Evolutionary conservation across 345 rosid species (phyloP).

Genomic region (Triadica sebifera): DNA sequence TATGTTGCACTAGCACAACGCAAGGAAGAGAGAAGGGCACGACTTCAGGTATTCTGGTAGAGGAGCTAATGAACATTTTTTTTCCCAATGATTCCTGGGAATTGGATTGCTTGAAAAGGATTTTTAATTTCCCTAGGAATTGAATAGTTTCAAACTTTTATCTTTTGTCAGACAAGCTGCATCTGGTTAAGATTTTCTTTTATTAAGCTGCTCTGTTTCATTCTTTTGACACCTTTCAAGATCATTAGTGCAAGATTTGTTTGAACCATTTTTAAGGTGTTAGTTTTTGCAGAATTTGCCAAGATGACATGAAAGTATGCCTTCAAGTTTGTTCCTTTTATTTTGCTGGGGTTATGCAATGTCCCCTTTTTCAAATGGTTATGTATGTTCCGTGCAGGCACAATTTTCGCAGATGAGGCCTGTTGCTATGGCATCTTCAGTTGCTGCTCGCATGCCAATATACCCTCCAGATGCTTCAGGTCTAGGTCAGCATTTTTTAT

Average conservation of each 20-base stretch:
- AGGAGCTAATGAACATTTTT: neutral
- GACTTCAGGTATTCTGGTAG: constrained; percentile 6
- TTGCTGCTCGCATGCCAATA: constrained; percentile 25
- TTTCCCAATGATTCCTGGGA: neutral
- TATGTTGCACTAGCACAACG: constrained; percentile 33
- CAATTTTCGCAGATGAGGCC: constrained; percentile 32
- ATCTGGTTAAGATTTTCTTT: neutral
- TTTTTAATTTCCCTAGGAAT: neutral
- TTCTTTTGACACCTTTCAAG: neutral
- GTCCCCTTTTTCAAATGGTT: neutral
- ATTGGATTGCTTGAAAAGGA: neutral
- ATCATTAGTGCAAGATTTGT: too few relatives aligned
- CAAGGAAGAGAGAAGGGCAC: constrained; percentile 28
- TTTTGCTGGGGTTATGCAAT: neutral
- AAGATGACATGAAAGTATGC: neutral
- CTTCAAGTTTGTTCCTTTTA: neutral
- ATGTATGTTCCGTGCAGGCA: constrained; percentile 12
- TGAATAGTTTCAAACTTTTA: neutral
- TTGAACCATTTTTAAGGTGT: too few relatives aligned
- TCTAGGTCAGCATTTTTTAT: constrained; percentile 24
- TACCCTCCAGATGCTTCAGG: constrained; percentile 29
- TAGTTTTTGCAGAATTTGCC: neutral
- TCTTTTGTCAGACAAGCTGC: neutral
- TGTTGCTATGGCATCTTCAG: constrained; percentile 21
- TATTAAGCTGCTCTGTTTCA: too few relatives aligned